Evolutionary conservation across 495 filamentous ascomycete genomes (phyloP).

Genomic region (Letharia lupina): DNA sequence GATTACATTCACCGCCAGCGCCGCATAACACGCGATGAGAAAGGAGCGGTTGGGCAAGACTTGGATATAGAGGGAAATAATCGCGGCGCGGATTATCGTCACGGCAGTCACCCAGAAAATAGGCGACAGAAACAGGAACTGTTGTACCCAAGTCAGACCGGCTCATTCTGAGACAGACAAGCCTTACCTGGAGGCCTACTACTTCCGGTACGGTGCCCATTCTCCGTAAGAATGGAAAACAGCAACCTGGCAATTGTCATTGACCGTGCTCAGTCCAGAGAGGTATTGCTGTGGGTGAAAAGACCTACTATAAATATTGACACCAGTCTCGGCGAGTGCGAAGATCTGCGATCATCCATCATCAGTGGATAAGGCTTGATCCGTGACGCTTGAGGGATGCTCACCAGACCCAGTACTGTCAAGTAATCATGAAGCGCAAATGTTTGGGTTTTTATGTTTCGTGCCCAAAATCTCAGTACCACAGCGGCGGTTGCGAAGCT

Average conservation of each 20-base stretch:
- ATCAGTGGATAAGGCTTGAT: neutral
- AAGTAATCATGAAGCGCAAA: neutral
- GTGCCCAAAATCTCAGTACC: neutral
- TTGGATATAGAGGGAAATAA: neutral
- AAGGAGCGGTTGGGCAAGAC: neutral
- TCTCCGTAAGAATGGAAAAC: neutral
- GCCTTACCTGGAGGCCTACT: neutral
- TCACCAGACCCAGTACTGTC: neutral
- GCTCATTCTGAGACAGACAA: neutral
- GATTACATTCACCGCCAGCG: neutral
- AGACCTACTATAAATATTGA: neutral
- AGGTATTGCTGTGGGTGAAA: neutral
- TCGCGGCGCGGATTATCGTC: neutral
- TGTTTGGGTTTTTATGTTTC: neutral
- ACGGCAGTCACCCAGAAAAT: neutral
- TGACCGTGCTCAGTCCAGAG: neutral
- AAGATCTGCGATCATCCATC: neutral
- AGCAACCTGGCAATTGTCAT: neutral
- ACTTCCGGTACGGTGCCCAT: neutral
- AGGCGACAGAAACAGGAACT: neutral
- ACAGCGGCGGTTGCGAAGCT: neutral
- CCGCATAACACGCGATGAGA: neutral
- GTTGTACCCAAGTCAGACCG: neutral
- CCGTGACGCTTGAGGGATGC: neutral
- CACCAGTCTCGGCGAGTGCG: neutral